Evolutionary conservation across 805 yeast genomes (phyloP).

Genomic region (Jamesozyma lodderae): DNA sequence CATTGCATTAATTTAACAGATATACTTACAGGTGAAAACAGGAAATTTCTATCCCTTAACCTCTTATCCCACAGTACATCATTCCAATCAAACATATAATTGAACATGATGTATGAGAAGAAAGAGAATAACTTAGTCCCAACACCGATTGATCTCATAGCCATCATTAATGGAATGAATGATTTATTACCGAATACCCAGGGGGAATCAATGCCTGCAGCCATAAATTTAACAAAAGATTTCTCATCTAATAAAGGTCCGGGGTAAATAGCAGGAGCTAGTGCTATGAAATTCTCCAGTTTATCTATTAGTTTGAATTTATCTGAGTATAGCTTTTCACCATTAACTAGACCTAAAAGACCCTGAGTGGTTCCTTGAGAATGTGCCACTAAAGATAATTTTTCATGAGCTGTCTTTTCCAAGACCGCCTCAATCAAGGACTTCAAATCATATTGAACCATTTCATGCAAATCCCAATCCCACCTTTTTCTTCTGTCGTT

Average conservation of each 20-base stretch:
- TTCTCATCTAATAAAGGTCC: conserved; percentile 64
- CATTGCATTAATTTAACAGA: conserved; percentile 78
- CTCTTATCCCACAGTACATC: conserved; percentile 65
- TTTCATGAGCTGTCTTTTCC: conserved; percentile 29
- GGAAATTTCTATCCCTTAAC: conserved; percentile 62
- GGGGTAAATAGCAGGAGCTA: conserved; percentile 89
- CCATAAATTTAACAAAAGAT: conserved; percentile 52
- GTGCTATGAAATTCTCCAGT: conserved; percentile 59
- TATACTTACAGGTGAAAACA: conserved; percentile 79
- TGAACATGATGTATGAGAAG: conserved; percentile 73
- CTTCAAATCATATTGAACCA: conserved; percentile 73
- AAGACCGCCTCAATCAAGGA: conserved; percentile 58
- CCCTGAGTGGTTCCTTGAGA: conserved; percentile 92
- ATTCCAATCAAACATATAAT: conserved; percentile 80
- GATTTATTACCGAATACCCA: conserved; percentile 66
- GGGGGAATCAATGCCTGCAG: conserved; percentile 39
- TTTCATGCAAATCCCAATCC: conserved; percentile 88
- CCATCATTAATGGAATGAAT: conserved; percentile 69
- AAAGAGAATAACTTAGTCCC: conserved; percentile 47
- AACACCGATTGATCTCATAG: conserved; percentile 43
- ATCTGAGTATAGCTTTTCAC: conserved; percentile 21
- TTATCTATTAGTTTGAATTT: conserved; percentile 39
- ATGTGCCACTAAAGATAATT: conserved; percentile 66
- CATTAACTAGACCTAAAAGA: conserved; percentile 54
- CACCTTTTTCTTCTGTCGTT: conserved; percentile 43